Base-by-base conservation (phyloP, 108 stramenopile genomes). In the Chaetoceros tenuissimus region DNA sequence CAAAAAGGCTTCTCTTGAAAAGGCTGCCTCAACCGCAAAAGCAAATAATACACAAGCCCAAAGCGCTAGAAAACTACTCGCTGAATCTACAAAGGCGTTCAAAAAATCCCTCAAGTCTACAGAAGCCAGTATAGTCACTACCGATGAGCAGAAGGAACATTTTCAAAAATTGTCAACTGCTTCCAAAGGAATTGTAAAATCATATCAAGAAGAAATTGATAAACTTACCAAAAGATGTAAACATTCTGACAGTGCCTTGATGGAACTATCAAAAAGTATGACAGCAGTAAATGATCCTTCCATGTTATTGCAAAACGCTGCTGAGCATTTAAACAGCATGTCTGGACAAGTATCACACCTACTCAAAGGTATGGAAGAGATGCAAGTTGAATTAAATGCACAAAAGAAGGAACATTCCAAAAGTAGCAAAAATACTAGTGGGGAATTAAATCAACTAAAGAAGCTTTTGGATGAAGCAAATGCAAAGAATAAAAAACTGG, bases 151-250 rank as follows among this genome's bases (percentile, higher is more conserved):
- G 10, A 49, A 51, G 31, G 66, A 48, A 28, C 28, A 25, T 31
- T 60, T 26, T 60, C 31, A 24, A 75, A 79, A n/a, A 64, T 51
- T 55, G 63, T 59, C 18, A 31, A 53, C 65, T 7, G 53, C 76
- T 18, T 43, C 72, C 49, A 74, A 77, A 57, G 69, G 76, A 1
- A 73, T 79, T 52, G 66, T 90, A 44, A 88, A 89, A 46, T 55
- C 83, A 3, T 91, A 94, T 64, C 87, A 94, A 59, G 83, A 75
- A 55, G 89, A 94, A 64, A 87, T 94, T 48, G 89, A 90, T 55
- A 74, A 84, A 8, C 63, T 91, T 28, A 87, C 86, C 0, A 70
- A 82, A 16, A 70, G 87, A 21, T 89, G 87, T 71, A 89, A 90
- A 59, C 29, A 65, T 8, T 67, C 80, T 17, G 92, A 94, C 40